Conservation (phyloP, 2,329 filamentous ascomycete species). For the Fusarium duplospermum region DNA sequence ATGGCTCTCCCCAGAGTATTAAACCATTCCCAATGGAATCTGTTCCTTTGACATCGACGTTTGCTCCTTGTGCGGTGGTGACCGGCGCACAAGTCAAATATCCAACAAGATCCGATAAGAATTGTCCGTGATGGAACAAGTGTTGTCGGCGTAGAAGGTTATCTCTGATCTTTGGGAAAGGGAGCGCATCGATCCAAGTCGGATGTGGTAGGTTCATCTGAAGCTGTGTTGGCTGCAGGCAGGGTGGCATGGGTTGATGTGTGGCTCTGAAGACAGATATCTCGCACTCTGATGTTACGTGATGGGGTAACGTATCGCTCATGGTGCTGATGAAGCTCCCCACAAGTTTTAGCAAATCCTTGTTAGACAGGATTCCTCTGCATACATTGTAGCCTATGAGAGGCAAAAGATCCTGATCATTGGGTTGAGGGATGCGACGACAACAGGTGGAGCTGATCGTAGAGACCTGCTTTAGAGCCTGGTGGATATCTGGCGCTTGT, state of each 20-base stretch:
- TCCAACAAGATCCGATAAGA: slow-evolving; percentile 21
- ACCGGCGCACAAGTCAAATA: not conserved
- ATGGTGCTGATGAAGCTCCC: not conserved
- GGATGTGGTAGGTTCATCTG: slow-evolving; percentile 33
- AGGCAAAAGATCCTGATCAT: slow-evolving; percentile 23
- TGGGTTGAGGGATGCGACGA: not conserved
- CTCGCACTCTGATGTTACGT: not conserved
- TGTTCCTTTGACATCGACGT: too few species aligned
- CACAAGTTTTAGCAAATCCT: not conserved
- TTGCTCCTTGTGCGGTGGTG: not conserved
- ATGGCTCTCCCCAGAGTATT: slow-evolving; percentile 27
- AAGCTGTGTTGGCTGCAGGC: slow-evolving; percentile 26
- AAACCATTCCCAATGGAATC: not conserved
- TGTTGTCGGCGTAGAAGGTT: slow-evolving; percentile 23
- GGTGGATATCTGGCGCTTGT: not conserved
- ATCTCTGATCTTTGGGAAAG: slow-evolving; percentile 25
- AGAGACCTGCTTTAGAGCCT: not conserved
- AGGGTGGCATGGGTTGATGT: not conserved
- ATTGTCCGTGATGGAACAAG: slow-evolving; percentile 16
- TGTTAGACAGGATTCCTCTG: slow-evolving; percentile 22
- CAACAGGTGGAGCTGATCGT: accelerated
- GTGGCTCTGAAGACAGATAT: slow-evolving; percentile 1
- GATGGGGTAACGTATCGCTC: not conserved
- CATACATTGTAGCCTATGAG: slow-evolving; percentile 28
- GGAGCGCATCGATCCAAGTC: slow-evolving; percentile 26